Evolutionary conservation across 2,329 filamentous ascomycete species (phyloP).

Genomic region (Trichophyton rubrum): DNA sequence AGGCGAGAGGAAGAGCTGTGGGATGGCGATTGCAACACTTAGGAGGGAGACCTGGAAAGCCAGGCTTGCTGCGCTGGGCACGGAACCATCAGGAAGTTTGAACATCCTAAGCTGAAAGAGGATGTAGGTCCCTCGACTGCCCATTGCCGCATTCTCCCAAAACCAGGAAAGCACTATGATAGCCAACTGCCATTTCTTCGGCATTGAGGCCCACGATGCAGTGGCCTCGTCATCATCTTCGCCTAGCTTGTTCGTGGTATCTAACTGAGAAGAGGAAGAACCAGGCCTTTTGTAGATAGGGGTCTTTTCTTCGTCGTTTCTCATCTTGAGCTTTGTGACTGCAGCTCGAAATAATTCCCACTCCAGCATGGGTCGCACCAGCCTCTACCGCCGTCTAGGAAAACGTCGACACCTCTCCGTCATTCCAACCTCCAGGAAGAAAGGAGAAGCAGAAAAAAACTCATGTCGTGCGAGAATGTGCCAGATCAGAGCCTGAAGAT

Average conservation of each 20-base stretch:
- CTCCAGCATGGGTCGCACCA: background rate
- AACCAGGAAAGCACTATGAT: background rate
- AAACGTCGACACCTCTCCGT: too few relatives aligned
- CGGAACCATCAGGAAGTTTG: background rate
- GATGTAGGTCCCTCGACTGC: background rate
- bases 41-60: constrained; percentile 1
- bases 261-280: background rate
- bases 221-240: background rate
- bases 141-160: background rate
- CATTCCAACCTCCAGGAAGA: too few relatives aligned
- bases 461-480: background rate
- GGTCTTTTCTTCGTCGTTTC: background rate
- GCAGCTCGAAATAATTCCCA: background rate
- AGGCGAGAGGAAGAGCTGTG: background rate
- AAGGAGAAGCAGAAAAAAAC: background rate
- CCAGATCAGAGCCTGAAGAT: background rate
- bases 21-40: background rate
- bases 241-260: too few relatives aligned
- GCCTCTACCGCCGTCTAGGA: too few relatives aligned
- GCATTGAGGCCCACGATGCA: background rate
- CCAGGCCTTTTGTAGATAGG: background rate
- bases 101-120: background rate
- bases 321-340: background rate
- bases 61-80: background rate
- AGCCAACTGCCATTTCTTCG: background rate